These are phyloP conservation scores for Coemansia sp. DNA, from an alignment of 192 early-diverging fungal genomes.

Conservation along the genomic window DNA sequence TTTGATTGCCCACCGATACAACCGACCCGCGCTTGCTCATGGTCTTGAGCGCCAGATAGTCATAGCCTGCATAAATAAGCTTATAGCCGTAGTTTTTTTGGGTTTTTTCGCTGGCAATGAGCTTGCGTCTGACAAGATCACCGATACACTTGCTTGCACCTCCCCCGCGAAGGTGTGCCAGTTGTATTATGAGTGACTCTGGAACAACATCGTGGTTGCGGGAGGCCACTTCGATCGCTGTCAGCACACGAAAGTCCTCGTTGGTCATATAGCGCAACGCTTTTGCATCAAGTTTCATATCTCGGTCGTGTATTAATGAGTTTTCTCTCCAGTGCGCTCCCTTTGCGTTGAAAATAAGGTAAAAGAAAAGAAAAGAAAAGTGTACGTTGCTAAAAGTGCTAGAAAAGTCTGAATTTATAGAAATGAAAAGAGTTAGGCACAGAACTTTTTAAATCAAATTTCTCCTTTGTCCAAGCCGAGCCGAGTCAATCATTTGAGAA, in stretches of 20 bases:
- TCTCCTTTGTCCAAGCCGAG: too few species aligned
- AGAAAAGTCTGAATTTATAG: too few species aligned
- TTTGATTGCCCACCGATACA: constrained; percentile 96
- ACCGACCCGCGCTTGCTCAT: constrained; percentile 84
- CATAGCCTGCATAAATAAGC: constrained; percentile 98
- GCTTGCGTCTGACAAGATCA: constrained; percentile 86
- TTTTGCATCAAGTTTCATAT: constrained; percentile 96
- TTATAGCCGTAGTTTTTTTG: constrained; percentile 87
- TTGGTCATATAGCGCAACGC: constrained; percentile 88
- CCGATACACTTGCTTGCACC: constrained; percentile 82
- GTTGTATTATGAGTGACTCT: constrained; percentile 85
- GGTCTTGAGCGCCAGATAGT: constrained; percentile 95
- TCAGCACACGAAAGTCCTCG: constrained; percentile 95
- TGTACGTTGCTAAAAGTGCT: too few species aligned
- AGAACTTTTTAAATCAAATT: too few species aligned
- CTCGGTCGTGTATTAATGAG: background rate
- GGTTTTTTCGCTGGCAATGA: constrained; percentile 72
- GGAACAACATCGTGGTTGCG: constrained; percentile 99
- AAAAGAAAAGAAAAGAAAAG: background rate
- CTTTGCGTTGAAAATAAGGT: too few species aligned
- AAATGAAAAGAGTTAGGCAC: too few species aligned
- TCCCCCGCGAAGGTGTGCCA: constrained; percentile 86
- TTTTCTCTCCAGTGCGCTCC: background rate
- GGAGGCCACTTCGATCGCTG: constrained; percentile 95
- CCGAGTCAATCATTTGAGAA: too few species aligned